A percentile compares a stretch with the other conserved stretches of the same genome.
phyloP scores from a whole-genome alignment of 805 yeast species.

The Ogataea kodamae region DNA sequence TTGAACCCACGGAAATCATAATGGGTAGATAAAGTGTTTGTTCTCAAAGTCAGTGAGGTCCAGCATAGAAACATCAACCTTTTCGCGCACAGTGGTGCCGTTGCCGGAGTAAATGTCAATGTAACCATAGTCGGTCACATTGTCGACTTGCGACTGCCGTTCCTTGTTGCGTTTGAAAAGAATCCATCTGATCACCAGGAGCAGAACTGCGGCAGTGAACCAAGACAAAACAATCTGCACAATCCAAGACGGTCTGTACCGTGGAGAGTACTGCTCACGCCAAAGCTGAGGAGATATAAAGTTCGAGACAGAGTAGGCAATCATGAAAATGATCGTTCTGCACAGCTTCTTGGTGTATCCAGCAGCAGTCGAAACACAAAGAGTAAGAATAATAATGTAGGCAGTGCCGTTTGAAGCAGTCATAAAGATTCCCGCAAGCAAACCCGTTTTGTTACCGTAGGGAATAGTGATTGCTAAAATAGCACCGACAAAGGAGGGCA shows the following conservation, averaged over 20 bases:
- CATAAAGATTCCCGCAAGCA: constrained; percentile 45
- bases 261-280: constrained; percentile 44
- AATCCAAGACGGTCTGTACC: constrained; percentile 49
- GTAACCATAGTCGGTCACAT: no score
- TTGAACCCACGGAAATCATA: no score
- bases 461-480: constrained; percentile 44
- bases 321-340: constrained; percentile 46
- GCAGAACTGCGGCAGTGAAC: constrained; percentile 41
- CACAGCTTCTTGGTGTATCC: constrained; percentile 51
- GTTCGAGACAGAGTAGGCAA: constrained; percentile 46
- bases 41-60: constrained; percentile 56
- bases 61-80: constrained; percentile 41
- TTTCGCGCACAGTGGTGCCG: constrained; percentile 22
- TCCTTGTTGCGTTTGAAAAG: constrained; percentile 45
- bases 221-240: constrained; percentile 55
- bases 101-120: no score
- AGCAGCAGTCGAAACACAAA: constrained; percentile 32
- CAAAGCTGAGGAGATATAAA: constrained; percentile 56
- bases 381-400: constrained; percentile 26
- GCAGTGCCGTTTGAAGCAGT: constrained; percentile 38
- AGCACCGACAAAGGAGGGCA: constrained; percentile 40
- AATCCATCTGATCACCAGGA: constrained; percentile 42
- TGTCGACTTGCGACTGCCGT: constrained; percentile 18
- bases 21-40: constrained; percentile 49
- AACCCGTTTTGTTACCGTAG: constrained; percentile 42